Evolutionary conservation across 495 filamentous ascomycete species (phyloP).

Genomic region (Penicillium chermesinum): DNA sequence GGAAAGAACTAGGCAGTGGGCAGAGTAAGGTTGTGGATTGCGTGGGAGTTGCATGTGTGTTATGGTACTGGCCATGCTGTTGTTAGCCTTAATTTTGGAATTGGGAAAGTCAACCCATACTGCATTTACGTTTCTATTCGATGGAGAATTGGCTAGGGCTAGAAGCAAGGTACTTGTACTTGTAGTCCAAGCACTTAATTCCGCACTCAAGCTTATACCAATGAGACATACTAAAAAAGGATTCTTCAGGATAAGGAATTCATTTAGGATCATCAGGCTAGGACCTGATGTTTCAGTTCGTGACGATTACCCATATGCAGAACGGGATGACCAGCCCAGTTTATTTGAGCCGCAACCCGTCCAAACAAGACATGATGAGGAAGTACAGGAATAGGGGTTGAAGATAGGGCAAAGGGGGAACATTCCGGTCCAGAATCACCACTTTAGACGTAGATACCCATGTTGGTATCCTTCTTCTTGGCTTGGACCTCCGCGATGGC

Average conservation of each 20-base stretch:
- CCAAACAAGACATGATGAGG: conserved; percentile 27
- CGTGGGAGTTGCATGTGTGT: no score
- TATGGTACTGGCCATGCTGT: conserved; percentile 3
- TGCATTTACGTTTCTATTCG: no score
- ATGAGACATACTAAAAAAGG: background rate
- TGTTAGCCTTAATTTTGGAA: conserved; percentile 5
- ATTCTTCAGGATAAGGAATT: background rate
- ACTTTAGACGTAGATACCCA: conserved; percentile 49
- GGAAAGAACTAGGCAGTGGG: conserved; percentile 19
- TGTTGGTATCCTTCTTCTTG: conserved; percentile 89
- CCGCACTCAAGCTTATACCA: no score
- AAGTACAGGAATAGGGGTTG: conserved; percentile 9
- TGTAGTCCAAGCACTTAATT: no score
- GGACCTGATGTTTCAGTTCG: conserved; percentile 14
- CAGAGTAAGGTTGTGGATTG: background rate
- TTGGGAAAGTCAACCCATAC: no score
- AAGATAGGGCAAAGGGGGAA: conserved; percentile 4
- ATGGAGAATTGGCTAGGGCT: no score
- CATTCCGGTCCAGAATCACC: background rate
- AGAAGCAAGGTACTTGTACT: no score
- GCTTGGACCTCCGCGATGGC: conserved; percentile 94
- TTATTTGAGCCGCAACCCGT: conserved; percentile 16
- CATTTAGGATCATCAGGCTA: conserved; percentile 1
- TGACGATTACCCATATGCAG: conserved; percentile 15
- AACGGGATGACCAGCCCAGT: conserved; percentile 20